These are phyloP conservation scores for Cryptomeria japonica DNA, from an alignment of 75 land plant genomes.

Conservation along the genomic window DNA sequence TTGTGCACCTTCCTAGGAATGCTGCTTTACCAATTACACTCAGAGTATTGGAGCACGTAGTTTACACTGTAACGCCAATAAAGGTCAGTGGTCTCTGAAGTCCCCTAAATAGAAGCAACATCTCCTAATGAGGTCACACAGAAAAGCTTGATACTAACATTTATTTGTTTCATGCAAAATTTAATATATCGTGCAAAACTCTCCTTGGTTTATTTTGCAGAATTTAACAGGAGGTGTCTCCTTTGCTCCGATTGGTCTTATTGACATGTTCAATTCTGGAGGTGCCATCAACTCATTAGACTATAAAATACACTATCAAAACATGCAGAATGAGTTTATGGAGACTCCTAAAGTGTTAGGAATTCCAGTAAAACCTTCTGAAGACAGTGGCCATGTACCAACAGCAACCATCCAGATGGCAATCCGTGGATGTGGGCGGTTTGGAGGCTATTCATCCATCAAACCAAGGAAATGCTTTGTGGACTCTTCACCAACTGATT, in stretches of 20 bases:
- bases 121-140: not conserved
- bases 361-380: constrained; percentile 9
- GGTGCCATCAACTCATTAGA: constrained; percentile 63
- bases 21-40: constrained; percentile 67
- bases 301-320: constrained; percentile 27
- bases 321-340: not conserved
- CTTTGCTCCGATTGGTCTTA: constrained; percentile 84
- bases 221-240: constrained; percentile 37
- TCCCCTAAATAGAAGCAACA: not conserved
- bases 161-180: not conserved
- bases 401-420: constrained; percentile 10
- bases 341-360: constrained; percentile 1
- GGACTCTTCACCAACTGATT: constrained; percentile 29
- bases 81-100: constrained; percentile 43
- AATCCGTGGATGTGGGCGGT: constrained; percentile 39
- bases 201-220: constrained; percentile 24
- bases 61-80: constrained; percentile 75
- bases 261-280: constrained; percentile 85
- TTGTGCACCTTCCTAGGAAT: constrained; percentile 41
- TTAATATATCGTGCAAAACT: not conserved
- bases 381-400: constrained; percentile 7
- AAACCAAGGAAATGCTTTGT: constrained; percentile 52
- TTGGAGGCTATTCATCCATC: constrained; percentile 64
- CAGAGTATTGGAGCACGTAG: constrained; percentile 66
- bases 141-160: not conserved